phyloP scores from a whole-genome alignment of 179 eudicot genomes.

The Carnegiea gigantea region DNA sequence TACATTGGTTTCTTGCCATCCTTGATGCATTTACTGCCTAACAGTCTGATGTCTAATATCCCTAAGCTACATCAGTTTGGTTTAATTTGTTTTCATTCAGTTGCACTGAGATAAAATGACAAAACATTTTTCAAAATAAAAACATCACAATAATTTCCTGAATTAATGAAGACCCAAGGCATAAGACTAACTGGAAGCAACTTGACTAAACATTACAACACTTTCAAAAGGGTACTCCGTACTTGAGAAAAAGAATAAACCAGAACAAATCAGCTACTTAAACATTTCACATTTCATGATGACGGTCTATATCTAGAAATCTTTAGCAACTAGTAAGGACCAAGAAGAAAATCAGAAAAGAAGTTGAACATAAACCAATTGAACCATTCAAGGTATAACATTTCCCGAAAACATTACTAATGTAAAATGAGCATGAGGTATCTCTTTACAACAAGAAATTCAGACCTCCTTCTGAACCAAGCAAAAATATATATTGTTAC shows the following conservation, averaged over 20 bases:
- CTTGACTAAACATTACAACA: neutral
- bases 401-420: neutral
- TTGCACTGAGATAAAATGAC: neutral
- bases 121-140: no score
- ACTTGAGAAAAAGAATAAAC: neutral
- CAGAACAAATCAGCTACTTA: neutral
- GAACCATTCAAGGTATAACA: neutral
- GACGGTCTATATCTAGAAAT: neutral
- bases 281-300: neutral
- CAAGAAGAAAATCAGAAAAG: no score
- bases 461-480: neutral
- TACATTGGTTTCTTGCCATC: no score
- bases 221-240: neutral
- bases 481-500: neutral
- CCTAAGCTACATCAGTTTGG: no score
- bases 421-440: neutral
- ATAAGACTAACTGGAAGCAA: neutral
- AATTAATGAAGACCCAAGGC: neutral
- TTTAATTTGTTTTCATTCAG: no score
- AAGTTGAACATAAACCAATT: neutral
- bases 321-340: no score
- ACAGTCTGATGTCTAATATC: no score
- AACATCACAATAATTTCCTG: neutral
- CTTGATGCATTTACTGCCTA: no score
- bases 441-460: neutral